Conservation (phyloP, 805 yeast species). For the Metschnikowia santaceciliae region DNA sequence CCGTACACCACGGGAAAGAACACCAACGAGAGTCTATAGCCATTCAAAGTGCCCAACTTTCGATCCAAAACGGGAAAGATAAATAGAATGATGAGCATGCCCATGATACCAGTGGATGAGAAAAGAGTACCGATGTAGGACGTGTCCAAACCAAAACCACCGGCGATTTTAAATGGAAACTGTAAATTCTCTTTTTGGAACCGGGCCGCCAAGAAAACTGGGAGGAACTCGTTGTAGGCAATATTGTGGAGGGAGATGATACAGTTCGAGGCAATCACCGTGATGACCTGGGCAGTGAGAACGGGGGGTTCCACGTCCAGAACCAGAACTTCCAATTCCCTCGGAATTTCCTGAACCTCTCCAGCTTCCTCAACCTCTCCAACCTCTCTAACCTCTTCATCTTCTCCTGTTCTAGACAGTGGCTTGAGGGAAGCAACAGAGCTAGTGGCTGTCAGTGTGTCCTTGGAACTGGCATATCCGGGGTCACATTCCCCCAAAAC, state of each 20-base stretch:
- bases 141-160: slow-evolving; percentile 34
- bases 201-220: slow-evolving; percentile 33
- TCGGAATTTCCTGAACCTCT: no score
- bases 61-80: slow-evolving; percentile 34
- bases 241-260: slow-evolving; percentile 31
- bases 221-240: slow-evolving; percentile 34
- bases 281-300: slow-evolving; percentile 31
- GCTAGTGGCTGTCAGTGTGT: not conserved
- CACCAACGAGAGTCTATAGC: slow-evolving; percentile 29
- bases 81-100: slow-evolving; percentile 28
- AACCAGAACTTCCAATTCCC: not conserved
- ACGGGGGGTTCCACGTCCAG: not conserved
- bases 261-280: slow-evolving; percentile 32
- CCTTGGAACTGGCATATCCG: not conserved
- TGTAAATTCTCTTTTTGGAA: slow-evolving; percentile 23
- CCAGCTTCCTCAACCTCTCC: no score
- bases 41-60: slow-evolving; percentile 27
- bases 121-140: slow-evolving; percentile 33
- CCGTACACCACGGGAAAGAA: slow-evolving; percentile 33
- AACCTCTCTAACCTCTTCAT: no score
- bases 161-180: slow-evolving; percentile 34
- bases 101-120: slow-evolving; percentile 35
- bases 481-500: not conserved
- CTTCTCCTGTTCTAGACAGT: not conserved
- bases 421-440: not conserved